Percentiles rank a stretch among this genome's conserved stretches.
Conservation (phyloP, 208 protist genomes). For the Porcisia deanei region DNA sequence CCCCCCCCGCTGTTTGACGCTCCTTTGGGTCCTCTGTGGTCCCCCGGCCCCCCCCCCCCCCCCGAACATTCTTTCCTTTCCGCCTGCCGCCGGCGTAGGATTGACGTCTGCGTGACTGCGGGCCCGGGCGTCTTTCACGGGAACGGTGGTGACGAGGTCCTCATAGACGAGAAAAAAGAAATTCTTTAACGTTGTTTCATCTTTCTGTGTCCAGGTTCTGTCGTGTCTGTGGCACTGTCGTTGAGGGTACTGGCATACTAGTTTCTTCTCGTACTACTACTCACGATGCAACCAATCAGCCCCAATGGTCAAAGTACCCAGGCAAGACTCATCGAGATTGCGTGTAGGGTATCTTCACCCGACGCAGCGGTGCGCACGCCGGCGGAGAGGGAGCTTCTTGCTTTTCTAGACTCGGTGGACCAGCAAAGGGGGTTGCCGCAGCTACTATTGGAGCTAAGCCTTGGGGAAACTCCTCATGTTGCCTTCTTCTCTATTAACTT, state of each 20-base stretch:
- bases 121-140: background rate
- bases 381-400: slow-evolving; percentile 61
- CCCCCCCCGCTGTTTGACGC: background rate
- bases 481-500: slow-evolving; percentile 80
- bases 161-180: background rate
- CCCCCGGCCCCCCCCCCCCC: too few relatives aligned
- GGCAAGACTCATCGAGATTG: slow-evolving; percentile 37
- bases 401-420: slow-evolving; percentile 68
- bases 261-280: background rate
- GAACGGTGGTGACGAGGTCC: background rate
- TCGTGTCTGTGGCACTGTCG: background rate
- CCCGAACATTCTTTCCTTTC: background rate
- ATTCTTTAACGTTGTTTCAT: background rate
- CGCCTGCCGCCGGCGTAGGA: background rate
- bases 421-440: slow-evolving; percentile 59
- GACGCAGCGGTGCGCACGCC: slow-evolving; percentile 47
- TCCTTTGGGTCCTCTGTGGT: too few relatives aligned
- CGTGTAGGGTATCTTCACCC: slow-evolving; percentile 44
- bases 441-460: slow-evolving; percentile 56
- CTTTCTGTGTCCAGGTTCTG: background rate
- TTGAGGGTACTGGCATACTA: background rate
- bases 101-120: background rate
- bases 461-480: slow-evolving; percentile 32
- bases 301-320: slow-evolving; percentile 40
- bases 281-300: slow-evolving; percentile 56